Conservation (phyloP, 202 grass and related monocot species). For the Panicum hallii region DNA sequence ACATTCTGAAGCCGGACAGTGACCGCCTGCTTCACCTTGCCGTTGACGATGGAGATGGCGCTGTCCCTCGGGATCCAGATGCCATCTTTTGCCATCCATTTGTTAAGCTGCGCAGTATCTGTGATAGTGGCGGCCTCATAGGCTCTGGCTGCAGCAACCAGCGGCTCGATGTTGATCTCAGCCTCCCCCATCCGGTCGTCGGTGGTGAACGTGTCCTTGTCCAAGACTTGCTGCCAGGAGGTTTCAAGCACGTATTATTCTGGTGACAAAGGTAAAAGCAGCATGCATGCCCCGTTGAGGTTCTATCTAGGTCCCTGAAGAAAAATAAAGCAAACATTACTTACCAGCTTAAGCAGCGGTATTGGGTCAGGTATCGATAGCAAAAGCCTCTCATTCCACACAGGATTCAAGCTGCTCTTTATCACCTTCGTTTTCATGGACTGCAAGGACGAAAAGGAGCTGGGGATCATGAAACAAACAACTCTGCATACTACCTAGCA, state of each 20-base stretch:
- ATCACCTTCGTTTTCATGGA: constrained; percentile 95
- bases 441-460: constrained; percentile 54
- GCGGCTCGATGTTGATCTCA: constrained; percentile 81
- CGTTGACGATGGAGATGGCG: constrained; percentile 57
- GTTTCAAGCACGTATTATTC: constrained; percentile 40
- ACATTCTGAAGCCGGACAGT: constrained; percentile 86
- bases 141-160: constrained; percentile 81
- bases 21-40: constrained; percentile 81
- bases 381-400: constrained; percentile 91
- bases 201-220: constrained; percentile 90
- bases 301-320: constrained; percentile 20
- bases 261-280: neutral
- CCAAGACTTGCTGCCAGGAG: constrained; percentile 76
- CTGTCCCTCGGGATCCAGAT: constrained; percentile 68
- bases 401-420: constrained; percentile 86
- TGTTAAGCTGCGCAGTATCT: constrained; percentile 66
- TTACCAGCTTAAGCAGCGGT: constrained; percentile 81
- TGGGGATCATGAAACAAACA: constrained; percentile 36
- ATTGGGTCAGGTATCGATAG: constrained; percentile 82
- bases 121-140: constrained; percentile 59
- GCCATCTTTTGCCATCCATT: constrained; percentile 69
- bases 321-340: constrained; percentile 5
- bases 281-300: neutral
- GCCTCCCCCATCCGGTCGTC: constrained; percentile 93
- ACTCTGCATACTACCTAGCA: neutral